A percentile compares a stretch with the other conserved stretches of the same genome.
Evolutionary conservation across 1,284 basidiomycete species (phyloP).

Genomic region (Tranzscheliella williamsii): DNA sequence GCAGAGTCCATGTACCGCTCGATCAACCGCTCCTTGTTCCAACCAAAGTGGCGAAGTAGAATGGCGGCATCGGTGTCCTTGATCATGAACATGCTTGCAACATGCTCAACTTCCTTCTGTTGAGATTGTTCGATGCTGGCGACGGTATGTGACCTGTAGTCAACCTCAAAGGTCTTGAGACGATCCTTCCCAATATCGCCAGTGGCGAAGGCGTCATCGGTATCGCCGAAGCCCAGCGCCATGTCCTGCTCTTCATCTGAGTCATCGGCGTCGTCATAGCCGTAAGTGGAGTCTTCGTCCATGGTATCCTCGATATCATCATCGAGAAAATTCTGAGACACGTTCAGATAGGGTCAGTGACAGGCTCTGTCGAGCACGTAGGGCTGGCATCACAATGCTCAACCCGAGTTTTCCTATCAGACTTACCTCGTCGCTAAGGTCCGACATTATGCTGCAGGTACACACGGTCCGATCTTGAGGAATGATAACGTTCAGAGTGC

Average conservation of each 20-base stretch:
- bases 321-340: conserved; percentile 11
- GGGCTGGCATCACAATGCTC: no score
- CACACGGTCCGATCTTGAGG: no score
- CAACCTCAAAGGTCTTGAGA: conserved; percentile 53
- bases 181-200: conserved; percentile 33
- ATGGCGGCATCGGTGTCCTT: conserved; percentile 68
- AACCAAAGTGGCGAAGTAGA: conserved; percentile 80
- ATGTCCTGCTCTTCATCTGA: conserved; percentile 33
- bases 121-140: conserved; percentile 45
- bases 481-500: no score
- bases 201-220: conserved; percentile 38
- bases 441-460: conserved; percentile 29
- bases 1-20: conserved; percentile 60
- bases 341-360: no score
- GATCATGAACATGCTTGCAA: conserved; percentile 56
- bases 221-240: conserved; percentile 33
- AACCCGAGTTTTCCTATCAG: background rate
- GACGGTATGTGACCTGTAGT: conserved; percentile 47
- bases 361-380: background rate
- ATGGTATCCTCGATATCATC: conserved; percentile 52
- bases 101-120: conserved; percentile 54
- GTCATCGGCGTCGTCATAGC: conserved; percentile 30
- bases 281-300: conserved; percentile 55
- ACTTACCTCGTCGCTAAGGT: conserved; percentile 33
- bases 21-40: conserved; percentile 92